Evolutionary conservation across 2,329 filamentous ascomycete species (phyloP).

Genomic region (Cladorrhinum sp.): DNA sequence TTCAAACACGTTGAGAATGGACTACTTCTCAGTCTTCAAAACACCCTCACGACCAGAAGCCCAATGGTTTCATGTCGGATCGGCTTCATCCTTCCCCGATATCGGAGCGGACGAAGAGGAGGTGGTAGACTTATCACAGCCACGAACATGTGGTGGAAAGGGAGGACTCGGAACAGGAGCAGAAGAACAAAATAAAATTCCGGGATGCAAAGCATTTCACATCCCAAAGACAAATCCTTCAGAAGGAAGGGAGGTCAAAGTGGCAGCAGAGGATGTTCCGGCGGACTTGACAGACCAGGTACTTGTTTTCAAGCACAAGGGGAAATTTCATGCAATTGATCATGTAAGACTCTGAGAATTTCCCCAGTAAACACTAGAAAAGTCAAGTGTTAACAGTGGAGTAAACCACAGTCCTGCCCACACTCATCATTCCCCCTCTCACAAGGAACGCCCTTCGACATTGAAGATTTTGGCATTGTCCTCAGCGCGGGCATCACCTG

Average conservation of each 20-base stretch:
- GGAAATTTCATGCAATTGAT: conserved; percentile 64
- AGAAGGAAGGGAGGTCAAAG: conserved; percentile 36
- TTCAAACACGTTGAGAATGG: neutral
- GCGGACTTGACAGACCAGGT: conserved; percentile 55
- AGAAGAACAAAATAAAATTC: conserved; percentile 34
- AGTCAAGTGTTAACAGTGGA: neutral
- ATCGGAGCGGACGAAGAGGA: conserved; percentile 41
- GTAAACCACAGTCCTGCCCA: conserved; percentile 56
- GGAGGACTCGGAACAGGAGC: no score
- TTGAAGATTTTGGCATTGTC: conserved; percentile 67
- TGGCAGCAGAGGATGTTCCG: conserved; percentile 34
- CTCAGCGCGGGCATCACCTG: conserved; percentile 63
- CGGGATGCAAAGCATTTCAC: conserved; percentile 59
- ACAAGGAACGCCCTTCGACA: conserved; percentile 61
- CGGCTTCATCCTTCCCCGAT: conserved; percentile 53
- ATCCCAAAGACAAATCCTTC: conserved; percentile 42
- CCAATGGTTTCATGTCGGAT: conserved; percentile 55
- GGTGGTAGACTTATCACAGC: conserved; percentile 31
- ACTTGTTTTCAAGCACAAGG: conserved; percentile 61
- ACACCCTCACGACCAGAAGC: conserved; percentile 27
- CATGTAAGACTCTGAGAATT: conserved; percentile 51
- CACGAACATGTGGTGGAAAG: conserved; percentile 37
- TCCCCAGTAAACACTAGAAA: neutral
- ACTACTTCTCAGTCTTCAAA: conserved; percentile 20
- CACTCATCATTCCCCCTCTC: conserved; percentile 66